These are phyloP conservation scores for Fragaria nilgerrensis DNA, from an alignment of 306 rosid species.

Conservation along the genomic window DNA sequence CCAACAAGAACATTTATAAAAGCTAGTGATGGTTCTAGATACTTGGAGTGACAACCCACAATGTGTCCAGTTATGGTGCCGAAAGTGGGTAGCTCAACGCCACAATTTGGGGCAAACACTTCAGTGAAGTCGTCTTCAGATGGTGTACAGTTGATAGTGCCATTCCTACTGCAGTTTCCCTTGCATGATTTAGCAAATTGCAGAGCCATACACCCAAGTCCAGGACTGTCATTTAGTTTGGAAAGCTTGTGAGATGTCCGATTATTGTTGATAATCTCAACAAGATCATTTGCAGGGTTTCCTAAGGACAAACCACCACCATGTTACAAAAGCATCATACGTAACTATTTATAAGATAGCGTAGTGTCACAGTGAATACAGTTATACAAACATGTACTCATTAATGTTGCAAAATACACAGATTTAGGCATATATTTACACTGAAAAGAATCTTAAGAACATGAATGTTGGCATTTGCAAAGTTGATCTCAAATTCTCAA, in stretches of 20 bases:
- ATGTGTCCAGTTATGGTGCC: conserved; percentile 67
- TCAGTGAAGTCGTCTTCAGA: conserved; percentile 84
- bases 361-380: neutral
- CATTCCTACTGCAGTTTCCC: conserved; percentile 63
- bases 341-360: neutral
- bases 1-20: conserved; percentile 48
- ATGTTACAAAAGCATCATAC: neutral
- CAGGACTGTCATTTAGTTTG: conserved; percentile 62
- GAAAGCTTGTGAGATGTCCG: conserved; percentile 66
- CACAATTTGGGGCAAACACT: conserved; percentile 87
- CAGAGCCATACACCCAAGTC: conserved; percentile 95
- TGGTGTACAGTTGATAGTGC: conserved; percentile 63
- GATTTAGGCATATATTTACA: neutral
- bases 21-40: conserved; percentile 67
- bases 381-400: neutral
- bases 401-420: neutral
- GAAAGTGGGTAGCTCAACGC: conserved; percentile 87
- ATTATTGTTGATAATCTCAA: conserved; percentile 68
- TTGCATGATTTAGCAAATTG: conserved; percentile 75
- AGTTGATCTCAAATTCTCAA: neutral
- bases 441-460: neutral
- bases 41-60: conserved; percentile 62
- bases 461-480: neutral
- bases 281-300: conserved; percentile 80
- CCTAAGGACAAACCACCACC: conserved; percentile 45